Conservation (phyloP, 225 moss, liverwort and hornwort species). For the Neckera pumila region DNA sequence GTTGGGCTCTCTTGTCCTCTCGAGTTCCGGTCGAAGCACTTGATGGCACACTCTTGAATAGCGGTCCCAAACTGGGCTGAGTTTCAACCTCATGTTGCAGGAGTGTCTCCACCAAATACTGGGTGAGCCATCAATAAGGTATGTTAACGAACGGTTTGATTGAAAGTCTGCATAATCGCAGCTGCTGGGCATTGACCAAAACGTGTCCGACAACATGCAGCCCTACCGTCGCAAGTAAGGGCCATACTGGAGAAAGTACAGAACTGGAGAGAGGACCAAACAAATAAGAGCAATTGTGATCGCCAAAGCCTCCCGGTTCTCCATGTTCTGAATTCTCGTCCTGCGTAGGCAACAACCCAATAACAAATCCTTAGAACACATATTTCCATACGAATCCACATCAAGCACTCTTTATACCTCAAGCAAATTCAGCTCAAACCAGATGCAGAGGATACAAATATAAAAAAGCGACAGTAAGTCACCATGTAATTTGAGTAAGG, state of each 20-base stretch:
- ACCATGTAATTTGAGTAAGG: not conserved
- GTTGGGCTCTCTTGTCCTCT: not conserved
- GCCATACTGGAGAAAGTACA: conserved; percentile 49
- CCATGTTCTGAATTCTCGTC: conserved; percentile 66
- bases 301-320: conserved; percentile 65
- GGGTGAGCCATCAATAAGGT: not conserved
- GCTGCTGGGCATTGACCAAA: not conserved
- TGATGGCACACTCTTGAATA: not conserved
- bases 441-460: not conserved
- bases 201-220: conserved; percentile 1
- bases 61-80: not conserved
- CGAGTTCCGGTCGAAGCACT: not conserved
- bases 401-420: not conserved
- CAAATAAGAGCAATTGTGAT: conserved; percentile 56
- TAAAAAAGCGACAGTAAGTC: not conserved
- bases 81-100: not conserved
- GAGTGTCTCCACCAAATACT: not conserved
- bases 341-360: conserved; percentile 19
- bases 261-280: conserved; percentile 53
- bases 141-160: not conserved
- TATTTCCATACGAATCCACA: not conserved
- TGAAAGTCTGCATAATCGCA: not conserved
- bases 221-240: conserved; percentile 12
- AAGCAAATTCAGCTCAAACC: not conserved
- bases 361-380: not conserved